Base-by-base conservation (phyloP, 163 green algal species). In the Chlamydomonas reinhardtii region DNA sequence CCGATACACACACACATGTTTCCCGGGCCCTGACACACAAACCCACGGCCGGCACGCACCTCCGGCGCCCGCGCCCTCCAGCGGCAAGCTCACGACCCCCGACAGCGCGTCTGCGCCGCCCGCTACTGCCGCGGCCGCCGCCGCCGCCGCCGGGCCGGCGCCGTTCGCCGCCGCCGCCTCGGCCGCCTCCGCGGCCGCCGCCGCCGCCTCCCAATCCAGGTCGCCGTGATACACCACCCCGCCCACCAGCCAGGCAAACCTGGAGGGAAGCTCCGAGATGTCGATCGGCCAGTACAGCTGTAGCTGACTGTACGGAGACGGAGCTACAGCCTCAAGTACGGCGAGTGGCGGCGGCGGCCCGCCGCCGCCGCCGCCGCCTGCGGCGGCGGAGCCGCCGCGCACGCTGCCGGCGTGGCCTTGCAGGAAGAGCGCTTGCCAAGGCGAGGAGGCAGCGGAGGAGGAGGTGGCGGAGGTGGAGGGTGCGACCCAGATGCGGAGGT, bases 221-320 rank as follows among this genome's bases (percentile, higher is more conserved):
- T 93, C 88, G 17, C 94, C 91, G 61, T 95, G 88, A 70, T 94
- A 96, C 29, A 98, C 80, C 4, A 94, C 90, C 2, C 90, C 88
- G 34, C 91, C 93, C 1, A 96, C 93, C 82, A 99, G 84, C 95
- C 97, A 98, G 5, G 94, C 96, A 89, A 99, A 98, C 27, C 91
- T 73, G 48, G 90, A 87, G 20, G 91, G 89, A 2, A 76, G 43
- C 24, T 81, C 64, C 3, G 35, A 35, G 8, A 78, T 39, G 8
- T 64, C 73, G 2, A 61, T n/a, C 4, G 69, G 73, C 73, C 84
- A 85, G 65, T 83, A 92, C n/a, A 94, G 74, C 32, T 89, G 74
- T 48, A 94, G 70, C 85, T 90, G 82, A 73, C 88, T 92, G 87
- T 89, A 73, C n/a, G 82, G 43, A 6, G 84, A 89, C 1, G 90